Evolutionary conservation across 2,329 filamentous ascomycete genomes (phyloP), one percentile per base, ranked within the genome.

Genomic region (Alternaria consortialis): DNA sequence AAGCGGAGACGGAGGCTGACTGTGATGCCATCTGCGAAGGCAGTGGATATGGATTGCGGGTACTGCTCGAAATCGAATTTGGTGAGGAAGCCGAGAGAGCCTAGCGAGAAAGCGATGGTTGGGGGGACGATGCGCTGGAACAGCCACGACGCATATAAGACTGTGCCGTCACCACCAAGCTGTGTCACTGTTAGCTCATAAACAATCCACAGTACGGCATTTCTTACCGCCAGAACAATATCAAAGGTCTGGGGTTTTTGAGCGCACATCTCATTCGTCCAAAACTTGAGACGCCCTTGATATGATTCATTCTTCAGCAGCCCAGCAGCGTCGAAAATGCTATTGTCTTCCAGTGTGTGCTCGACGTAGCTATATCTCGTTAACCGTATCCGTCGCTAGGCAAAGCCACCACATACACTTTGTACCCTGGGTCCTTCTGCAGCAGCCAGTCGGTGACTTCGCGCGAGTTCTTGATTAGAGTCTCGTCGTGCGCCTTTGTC

Each of bases 111-210:
- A 63, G 93, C 94, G 63, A 99, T 83, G 1, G 97, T 93, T 0
- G 95, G 95, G 6, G 95, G 95, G 0, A 98, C 94, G 47, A 98
- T 91, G 42, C 92, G 88, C 81, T 99, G 95, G 77, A 99, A 99
- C 1, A 99, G 84, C 94, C 94, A 98, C 74, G 93, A 97, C 4
- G 94, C 92, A 75, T 97, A 98, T 11, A 99, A 83, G 7, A 99
- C 94, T 0, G 95, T 99, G n/a, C 95, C 95, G 75, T 99, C 95
- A 12, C 95, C 95, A 50, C 93, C 94, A 3, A 97, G 86, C 80
- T 83, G 44, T 27, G 48, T 13, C 32, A 12, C 12, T 62, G 40
- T 70, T 53, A 65, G 48, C 39, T 42, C 15, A 27, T 40, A 27
- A 20, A n/a, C 4, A 17, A 7, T 12, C 17, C 4, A 2, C 34